These are phyloP conservation scores for Neurospora crassa DNA, from an alignment of 2,329 filamentous ascomycete genomes.

Conservation along the genomic window DNA sequence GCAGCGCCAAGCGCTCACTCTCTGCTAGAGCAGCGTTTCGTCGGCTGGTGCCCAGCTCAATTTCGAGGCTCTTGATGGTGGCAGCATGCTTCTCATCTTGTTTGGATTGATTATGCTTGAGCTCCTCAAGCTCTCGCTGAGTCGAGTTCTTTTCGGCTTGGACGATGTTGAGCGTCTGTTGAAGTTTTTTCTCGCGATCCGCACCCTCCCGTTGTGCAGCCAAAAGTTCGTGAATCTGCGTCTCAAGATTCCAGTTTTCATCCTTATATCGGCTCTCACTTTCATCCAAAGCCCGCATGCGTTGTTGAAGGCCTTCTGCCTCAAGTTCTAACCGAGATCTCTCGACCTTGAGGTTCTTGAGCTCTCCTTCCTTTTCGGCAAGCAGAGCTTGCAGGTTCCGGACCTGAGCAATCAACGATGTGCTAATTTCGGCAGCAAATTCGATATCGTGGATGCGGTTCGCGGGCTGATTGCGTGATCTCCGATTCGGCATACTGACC, in stretches of 20 bases:
- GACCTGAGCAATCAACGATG: conserved; percentile 86
- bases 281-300: conserved; percentile 76
- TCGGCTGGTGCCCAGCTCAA: conserved; percentile 76
- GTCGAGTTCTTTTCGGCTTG: conserved; percentile 66
- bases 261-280: conserved; percentile 96
- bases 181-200: conserved; percentile 76
- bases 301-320: conserved; percentile 66
- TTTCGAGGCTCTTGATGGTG: conserved; percentile 73
- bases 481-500: conserved; percentile 75
- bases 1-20: conserved; percentile 65
- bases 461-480: conserved; percentile 80
- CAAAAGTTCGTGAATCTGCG: conserved; percentile 76
- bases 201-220: conserved; percentile 63
- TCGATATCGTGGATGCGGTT: conserved; percentile 92
- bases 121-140: conserved; percentile 84
- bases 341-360: conserved; percentile 66
- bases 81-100: conserved; percentile 72
- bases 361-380: conserved; percentile 76
- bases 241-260: conserved; percentile 96
- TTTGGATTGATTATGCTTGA: conserved; percentile 70
- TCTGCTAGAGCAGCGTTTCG: conserved; percentile 72
- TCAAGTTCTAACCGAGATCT: conserved; percentile 76
- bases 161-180: conserved; percentile 58
- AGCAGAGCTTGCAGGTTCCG: conserved; percentile 80
- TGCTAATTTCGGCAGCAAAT: conserved; percentile 97